Evolutionary conservation across 257 asterid genomes (phyloP).

Genomic region (Ilex aquifolium): DNA sequence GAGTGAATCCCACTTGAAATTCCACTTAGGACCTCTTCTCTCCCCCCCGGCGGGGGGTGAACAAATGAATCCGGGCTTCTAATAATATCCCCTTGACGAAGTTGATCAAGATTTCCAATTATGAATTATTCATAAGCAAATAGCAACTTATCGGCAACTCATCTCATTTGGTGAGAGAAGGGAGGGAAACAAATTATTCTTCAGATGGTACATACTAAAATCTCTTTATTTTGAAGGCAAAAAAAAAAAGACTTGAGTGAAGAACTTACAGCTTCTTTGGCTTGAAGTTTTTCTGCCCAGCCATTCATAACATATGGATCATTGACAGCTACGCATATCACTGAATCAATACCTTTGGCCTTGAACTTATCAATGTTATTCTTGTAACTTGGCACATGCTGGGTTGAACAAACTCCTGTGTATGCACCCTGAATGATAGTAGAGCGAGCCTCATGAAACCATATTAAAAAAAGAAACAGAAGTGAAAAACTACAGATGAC

Average conservation of each 20-base stretch:
- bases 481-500: background rate
- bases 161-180: no score
- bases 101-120: no score
- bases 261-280: slow-evolving; percentile 74
- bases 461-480: slow-evolving; percentile 1
- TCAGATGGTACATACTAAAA: no score
- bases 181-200: no score
- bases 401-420: slow-evolving; percentile 88
- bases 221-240: background rate
- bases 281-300: slow-evolving; percentile 92
- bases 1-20: no score
- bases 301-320: slow-evolving; percentile 83
- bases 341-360: slow-evolving; percentile 84
- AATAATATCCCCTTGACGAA: no score
- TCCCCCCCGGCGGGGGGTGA: no score
- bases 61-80: no score
- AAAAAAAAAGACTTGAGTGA: slow-evolving; percentile 1
- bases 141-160: no score
- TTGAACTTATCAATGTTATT: slow-evolving; percentile 65
- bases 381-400: slow-evolving; percentile 96
- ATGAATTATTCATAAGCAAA: no score
- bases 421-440: slow-evolving; percentile 61
- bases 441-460: slow-evolving; percentile 6
- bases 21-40: no score
- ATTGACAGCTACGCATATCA: slow-evolving; percentile 84